These are phyloP conservation scores for Populus hybrid DNA, from an alignment of 441 rosid species.

Conservation along the genomic window DNA sequence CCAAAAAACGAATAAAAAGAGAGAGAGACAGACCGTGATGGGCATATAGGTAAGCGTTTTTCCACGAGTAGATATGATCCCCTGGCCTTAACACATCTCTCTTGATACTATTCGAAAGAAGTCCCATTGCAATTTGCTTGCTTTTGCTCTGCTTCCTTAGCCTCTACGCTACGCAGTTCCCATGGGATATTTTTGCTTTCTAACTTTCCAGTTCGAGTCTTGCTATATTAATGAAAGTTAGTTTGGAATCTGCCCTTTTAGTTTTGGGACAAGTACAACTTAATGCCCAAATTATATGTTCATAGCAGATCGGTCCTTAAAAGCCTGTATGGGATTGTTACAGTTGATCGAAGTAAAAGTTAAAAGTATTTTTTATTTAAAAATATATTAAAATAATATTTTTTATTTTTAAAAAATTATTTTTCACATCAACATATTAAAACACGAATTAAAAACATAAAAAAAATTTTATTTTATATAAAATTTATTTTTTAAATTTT, in stretches of 20 bases:
- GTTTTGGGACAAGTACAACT: neutral
- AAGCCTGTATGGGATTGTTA: too few species aligned
- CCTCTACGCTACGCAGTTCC: neutral
- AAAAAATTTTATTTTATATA: too few species aligned
- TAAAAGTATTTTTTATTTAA: too few species aligned
- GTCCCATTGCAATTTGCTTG: slow-evolving; percentile 35
- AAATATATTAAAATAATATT: too few species aligned
- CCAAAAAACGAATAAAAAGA: neutral
- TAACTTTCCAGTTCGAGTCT: too few species aligned
- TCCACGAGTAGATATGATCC: slow-evolving; percentile 69
- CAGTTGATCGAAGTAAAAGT: too few species aligned
- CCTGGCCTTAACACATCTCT: slow-evolving; percentile 49
- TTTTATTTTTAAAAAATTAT: too few species aligned
- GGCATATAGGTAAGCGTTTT: slow-evolving; percentile 45
- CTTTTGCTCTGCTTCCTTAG: neutral
- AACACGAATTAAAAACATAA: too few species aligned
- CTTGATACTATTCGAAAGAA: slow-evolving; percentile 43
- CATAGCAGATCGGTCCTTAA: neutral
- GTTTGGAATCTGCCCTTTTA: neutral
- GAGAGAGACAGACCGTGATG: slow-evolving; percentile 49
- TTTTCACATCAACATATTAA: too few species aligned
- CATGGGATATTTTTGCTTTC: neutral
- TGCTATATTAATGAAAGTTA: neutral
- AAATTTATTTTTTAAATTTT: too few species aligned
- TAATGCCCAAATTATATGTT: neutral